Evolutionary conservation across 495 filamentous ascomycete genomes (phyloP), one percentile per base, ranked within the genome.

Genomic region (Symbiotaphrina buchneri): DNA sequence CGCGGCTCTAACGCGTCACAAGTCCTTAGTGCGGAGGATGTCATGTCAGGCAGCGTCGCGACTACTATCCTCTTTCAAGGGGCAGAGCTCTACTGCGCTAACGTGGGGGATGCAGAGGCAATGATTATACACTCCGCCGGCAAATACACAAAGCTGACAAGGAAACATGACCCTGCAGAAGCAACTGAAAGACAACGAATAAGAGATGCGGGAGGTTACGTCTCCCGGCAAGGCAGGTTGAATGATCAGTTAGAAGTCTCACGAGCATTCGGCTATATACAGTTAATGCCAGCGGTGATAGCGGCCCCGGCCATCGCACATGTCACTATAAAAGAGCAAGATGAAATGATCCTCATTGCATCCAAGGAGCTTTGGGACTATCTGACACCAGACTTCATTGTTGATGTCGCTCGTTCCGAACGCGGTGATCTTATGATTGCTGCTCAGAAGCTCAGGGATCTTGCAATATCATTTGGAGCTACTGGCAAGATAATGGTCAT

Each of bases 401-500:
- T 91, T n/a, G 87, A 99, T 47, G 68, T 94, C 18, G 78, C 80
- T 10, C 63, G 85, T 31, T 71, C 68, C 10, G 84, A 85, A 42
- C 68, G 82, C 11, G 60, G 60, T 18, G 85, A 99, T 47, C 58
- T 92, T 8, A 95, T 99, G 87, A 67, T 80, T 33, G 90, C 84
- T n/a, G 73, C 90, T 15, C 83, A 95, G 44, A 93, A 87, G 46
- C 66, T 95, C 6, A 71, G 87, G 19, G 87, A 99, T 56, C 56
- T 99, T 22, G 90, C 87, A 16, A 90, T 99, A 38, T 78, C 85
- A 3, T 95, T 92, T 45, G 90, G 87, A 13, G 74, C 84, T 19
- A 79, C 64, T 5, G 73, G 72, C 40, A 99, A 95, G 55, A 74
- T 99, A 40, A 95, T 94, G 87, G 81, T 99, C 1, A 92, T 93